Evolutionary conservation across 2,329 filamentous ascomycete species (phyloP).

Genomic region (Colletotrichum tabaci): DNA sequence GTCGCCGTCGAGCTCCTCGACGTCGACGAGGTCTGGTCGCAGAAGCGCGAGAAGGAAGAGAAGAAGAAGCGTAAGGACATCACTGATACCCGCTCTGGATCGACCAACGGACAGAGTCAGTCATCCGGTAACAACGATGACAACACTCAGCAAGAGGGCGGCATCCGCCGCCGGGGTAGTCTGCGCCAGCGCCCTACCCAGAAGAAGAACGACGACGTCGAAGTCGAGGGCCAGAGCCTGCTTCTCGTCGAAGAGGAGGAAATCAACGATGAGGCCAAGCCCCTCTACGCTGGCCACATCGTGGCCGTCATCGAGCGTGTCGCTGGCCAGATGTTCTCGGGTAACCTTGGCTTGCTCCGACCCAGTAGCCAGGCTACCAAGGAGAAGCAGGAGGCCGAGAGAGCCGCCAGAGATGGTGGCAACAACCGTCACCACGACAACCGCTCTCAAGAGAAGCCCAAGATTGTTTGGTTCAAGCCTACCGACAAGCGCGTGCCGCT

Average conservation of each 20-base stretch:
- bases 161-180: constrained; percentile 92
- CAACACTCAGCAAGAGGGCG: constrained; percentile 80
- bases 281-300: constrained; percentile 95
- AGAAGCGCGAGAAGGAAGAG: constrained; percentile 99
- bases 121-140: constrained; percentile 74
- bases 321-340: constrained; percentile 98
- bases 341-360: constrained; percentile 91
- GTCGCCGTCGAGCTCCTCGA: constrained; percentile 97
- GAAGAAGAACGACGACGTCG: constrained; percentile 99
- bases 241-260: constrained; percentile 98
- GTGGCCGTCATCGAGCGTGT: constrained; percentile 98
- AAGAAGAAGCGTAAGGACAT: constrained; percentile 99
- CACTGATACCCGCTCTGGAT: constrained; percentile 87
- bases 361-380: constrained; percentile 99
- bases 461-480: constrained; percentile 99
- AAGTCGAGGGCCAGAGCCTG: constrained; percentile 97
- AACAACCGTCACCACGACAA: constrained; percentile 81
- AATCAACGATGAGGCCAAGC: constrained; percentile 98
- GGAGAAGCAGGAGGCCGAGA: constrained; percentile 98
- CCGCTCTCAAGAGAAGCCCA: constrained; percentile 94
- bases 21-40: constrained; percentile 97
- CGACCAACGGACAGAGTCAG: constrained; percentile 80
- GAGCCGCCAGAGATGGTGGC: constrained; percentile 88
- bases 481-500: constrained; percentile 98
- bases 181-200: constrained; percentile 96